Percentiles rank a stretch among this genome's conserved stretches.
These are phyloP conservation scores for Aspergillus affinis DNA, from an alignment of 495 filamentous ascomycete genomes.

Conservation along the genomic window DNA sequence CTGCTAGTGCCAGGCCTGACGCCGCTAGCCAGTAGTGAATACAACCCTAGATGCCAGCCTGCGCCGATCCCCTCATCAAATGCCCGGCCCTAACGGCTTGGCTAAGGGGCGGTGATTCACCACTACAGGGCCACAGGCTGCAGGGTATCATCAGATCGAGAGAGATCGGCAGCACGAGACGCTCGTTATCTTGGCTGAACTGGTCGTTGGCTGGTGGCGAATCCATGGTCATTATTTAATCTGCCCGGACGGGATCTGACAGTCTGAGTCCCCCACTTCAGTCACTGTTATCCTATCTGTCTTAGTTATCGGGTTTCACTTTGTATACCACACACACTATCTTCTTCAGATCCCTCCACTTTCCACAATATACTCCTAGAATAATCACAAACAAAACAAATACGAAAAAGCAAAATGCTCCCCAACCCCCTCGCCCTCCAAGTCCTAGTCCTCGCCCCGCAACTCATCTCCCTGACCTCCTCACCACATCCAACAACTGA, in stretches of 20 bases:
- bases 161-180: background rate
- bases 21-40: background rate
- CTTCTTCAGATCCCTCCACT: background rate
- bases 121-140: no score
- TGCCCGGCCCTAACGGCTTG: background rate
- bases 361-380: background rate
- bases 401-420: background rate
- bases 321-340: background rate
- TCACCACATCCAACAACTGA: background rate
- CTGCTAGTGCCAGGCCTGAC: background rate
- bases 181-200: background rate
- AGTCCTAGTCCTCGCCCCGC: slow-evolving; percentile 5
- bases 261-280: no score
- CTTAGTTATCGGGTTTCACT: no score
- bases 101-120: background rate
- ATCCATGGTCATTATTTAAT: background rate
- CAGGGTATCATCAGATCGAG: no score
- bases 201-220: background rate
- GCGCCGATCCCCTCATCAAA: no score
- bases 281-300: no score
- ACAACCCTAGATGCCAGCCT: background rate
- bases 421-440: background rate
- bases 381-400: background rate
- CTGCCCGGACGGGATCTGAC: background rate
- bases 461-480: slow-evolving; percentile 1